These are phyloP conservation scores for Diutina sp. DNA, from an alignment of 1,139 yeast species.

Conservation along the genomic window DNA sequence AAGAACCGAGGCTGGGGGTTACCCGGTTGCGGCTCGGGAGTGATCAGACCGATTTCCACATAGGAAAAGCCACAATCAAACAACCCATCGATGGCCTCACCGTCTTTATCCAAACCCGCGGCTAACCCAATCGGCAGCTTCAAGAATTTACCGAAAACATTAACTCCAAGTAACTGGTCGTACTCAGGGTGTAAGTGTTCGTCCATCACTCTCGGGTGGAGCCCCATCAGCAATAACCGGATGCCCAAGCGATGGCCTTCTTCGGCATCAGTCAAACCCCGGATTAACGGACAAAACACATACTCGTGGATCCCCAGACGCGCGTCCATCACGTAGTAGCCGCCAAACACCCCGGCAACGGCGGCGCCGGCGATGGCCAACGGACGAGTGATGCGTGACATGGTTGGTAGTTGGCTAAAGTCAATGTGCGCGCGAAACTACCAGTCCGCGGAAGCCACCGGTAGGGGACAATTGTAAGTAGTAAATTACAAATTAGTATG, in stretches of 20 bases:
- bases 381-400: neutral
- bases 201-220: slow-evolving; percentile 1
- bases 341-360: neutral
- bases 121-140: slow-evolving; percentile 83
- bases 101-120: slow-evolving; percentile 93
- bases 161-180: slow-evolving; percentile 35
- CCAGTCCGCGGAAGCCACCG: no score
- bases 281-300: slow-evolving; percentile 60
- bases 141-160: slow-evolving; percentile 49
- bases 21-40: slow-evolving; percentile 91
- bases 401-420: neutral
- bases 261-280: slow-evolving; percentile 71
- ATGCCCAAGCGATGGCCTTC: slow-evolving; percentile 73
- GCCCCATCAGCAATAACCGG: slow-evolving; percentile 50
- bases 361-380: neutral
- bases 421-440: no score
- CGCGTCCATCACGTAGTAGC: slow-evolving; percentile 51
- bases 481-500: no score
- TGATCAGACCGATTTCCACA: slow-evolving; percentile 87
- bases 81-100: slow-evolving; percentile 80
- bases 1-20: slow-evolving; percentile 86
- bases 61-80: slow-evolving; percentile 74
- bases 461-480: no score
- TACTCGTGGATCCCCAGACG: slow-evolving; percentile 78
- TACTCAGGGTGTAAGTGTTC: slow-evolving; percentile 19